Evolutionary conservation across 306 rosid genomes (phyloP), one percentile per base, ranked within the genome.

Genomic region (Gillenia trifoliata): DNA sequence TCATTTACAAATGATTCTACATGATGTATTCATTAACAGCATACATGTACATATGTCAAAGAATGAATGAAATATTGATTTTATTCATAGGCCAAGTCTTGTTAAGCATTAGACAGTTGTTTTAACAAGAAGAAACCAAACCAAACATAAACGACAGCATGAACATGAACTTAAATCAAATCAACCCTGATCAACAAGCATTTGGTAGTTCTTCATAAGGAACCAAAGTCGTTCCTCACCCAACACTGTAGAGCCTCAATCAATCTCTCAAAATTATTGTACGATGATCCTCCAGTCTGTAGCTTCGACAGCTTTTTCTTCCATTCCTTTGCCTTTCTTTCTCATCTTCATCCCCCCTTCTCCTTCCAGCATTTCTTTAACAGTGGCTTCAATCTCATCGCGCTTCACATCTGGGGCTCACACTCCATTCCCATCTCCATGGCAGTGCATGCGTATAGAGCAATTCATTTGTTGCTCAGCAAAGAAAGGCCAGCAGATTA

Each of bases 401-500:
- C 84, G 47, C 47, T 82, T 79, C 26, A 84, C 87, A 34, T 82
- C 87, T n/a, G 15, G 56, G 22, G 13, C 76, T 78, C 19, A 80
- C 28, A n/a, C 72, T 88, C 87, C 81, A 74, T 6, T 8, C 85
- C 91, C 26, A 80, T 71, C 15, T 71, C 79, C 89, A 86, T 83
- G 16, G 30, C 15, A 8, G 57, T 63, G 55, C 85, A 80, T 3
- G 79, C 82, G 61, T 69, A 88, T 28, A 79, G 64, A 62, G n/a
- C 89, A 82, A 64, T 81, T 86, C 3, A 73, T 68, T 68, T 78
- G 86, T 17, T 87, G 84, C 34, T 85, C 89, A 0, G 84, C 87
- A 20, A 87, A 85, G 64, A 85, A 87, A 33, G 91, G 91, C 89
- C 89, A 85, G 23, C 82, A 78, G 20, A 85, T 85, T 13, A 85